These are phyloP conservation scores for Yamadazyma siamensis DNA, from an alignment of 1,139 yeast genomes.

Conservation along the genomic window DNA sequence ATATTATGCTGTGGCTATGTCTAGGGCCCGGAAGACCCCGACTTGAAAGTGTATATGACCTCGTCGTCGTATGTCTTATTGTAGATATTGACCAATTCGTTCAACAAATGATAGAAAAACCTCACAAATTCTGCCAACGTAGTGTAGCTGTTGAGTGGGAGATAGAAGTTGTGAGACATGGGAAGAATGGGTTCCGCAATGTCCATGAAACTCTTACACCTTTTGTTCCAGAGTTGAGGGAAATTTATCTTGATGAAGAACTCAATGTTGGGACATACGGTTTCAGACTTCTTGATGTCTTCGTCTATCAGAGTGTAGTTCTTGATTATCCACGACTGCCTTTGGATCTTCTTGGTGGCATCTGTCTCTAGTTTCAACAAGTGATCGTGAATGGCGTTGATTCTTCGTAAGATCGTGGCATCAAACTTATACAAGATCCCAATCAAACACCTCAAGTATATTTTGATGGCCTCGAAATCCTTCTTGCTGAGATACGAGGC, in stretches of 20 bases:
- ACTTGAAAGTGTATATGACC: slow-evolving; percentile 19
- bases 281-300: slow-evolving; percentile 7
- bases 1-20: neutral
- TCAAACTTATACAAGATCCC: slow-evolving; percentile 27
- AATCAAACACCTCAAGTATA: slow-evolving; percentile 23
- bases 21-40: slow-evolving; percentile 13
- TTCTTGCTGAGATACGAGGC: slow-evolving; percentile 11
- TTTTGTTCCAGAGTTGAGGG: slow-evolving; percentile 32
- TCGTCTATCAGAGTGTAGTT: slow-evolving; percentile 17
- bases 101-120: slow-evolving; percentile 27
- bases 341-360: slow-evolving; percentile 22
- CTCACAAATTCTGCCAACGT: slow-evolving; percentile 31
- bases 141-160: slow-evolving; percentile 39
- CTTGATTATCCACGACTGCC: slow-evolving; percentile 25
- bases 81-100: slow-evolving; percentile 31
- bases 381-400: slow-evolving; percentile 24
- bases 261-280: slow-evolving; percentile 15
- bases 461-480: slow-evolving; percentile 19
- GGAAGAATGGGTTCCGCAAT: slow-evolving; percentile 14
- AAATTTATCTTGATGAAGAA: slow-evolving; percentile 28
- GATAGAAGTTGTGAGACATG: slow-evolving; percentile 23
- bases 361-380: slow-evolving; percentile 17
- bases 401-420: slow-evolving; percentile 23
- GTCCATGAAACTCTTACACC: slow-evolving; percentile 9
- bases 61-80: slow-evolving; percentile 12